These are phyloP conservation scores for Halophytophthora polymorphica DNA, from an alignment of 352 stramenopile species.

Conservation along the genomic window DNA sequence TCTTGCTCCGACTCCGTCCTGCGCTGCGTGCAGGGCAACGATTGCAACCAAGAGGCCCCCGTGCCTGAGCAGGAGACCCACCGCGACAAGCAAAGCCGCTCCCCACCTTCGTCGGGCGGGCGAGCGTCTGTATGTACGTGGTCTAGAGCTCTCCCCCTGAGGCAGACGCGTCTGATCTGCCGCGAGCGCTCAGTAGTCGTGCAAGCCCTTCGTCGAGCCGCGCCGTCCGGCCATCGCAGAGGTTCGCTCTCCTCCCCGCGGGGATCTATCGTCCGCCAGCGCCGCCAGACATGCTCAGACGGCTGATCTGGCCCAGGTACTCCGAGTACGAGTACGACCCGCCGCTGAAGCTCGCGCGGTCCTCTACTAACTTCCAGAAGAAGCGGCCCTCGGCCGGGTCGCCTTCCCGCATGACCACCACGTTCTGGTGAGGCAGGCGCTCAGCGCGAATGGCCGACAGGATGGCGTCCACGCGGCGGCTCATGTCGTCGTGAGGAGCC, in stretches of 20 bases:
- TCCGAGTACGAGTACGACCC: conserved; percentile 98
- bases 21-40: too few relatives aligned
- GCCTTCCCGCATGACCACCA: conserved; percentile 94
- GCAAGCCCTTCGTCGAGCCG: conserved; percentile 1
- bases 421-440: conserved; percentile 71
- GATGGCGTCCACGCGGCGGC: conserved; percentile 85
- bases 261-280: conserved; percentile 55
- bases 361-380: conserved; percentile 98
- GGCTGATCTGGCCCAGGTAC: conserved; percentile 92
- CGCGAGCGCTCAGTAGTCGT: too few relatives aligned
- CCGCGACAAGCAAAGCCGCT: too few relatives aligned
- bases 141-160: too few relatives aligned
- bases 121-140: too few relatives aligned
- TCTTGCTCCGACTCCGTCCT: too few relatives aligned
- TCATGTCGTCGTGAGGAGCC: conserved; percentile 81
- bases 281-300: conserved; percentile 55
- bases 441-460: conserved; percentile 88
- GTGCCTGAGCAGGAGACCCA: too few relatives aligned
- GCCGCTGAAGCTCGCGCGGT: conserved; percentile 96
- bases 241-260: conserved; percentile 16
- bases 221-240: conserved; percentile 7
- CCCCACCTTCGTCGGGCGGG: too few relatives aligned
- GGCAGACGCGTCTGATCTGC: too few relatives aligned
- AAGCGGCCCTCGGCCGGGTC: conserved; percentile 93
- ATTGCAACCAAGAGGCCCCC: too few relatives aligned